Conservation (phyloP, 306 rosid species). For the Ochetophila trinervis region DNA sequence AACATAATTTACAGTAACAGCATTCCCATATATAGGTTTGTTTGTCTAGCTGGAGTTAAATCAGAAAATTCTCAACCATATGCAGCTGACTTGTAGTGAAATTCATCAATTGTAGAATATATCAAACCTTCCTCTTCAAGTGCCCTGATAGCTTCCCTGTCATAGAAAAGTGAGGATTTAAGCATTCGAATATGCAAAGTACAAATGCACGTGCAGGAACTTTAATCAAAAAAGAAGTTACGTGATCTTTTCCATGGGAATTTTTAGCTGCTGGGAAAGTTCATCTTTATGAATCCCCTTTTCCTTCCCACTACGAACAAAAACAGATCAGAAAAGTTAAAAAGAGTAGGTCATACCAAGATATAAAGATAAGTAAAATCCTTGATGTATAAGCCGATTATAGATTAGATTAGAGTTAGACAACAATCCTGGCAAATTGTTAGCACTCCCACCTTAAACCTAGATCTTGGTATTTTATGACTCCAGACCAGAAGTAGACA, state of each 20-base stretch:
- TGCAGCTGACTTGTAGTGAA: constrained; percentile 77
- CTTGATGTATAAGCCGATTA: neutral
- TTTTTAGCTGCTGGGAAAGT: constrained; percentile 63
- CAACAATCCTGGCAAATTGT: no score
- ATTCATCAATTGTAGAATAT: constrained; percentile 87
- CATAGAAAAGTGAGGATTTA: constrained; percentile 12
- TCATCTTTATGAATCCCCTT: constrained; percentile 74
- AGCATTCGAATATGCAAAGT: neutral
- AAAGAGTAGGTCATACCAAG: neutral
- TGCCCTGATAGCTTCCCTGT: constrained; percentile 66
- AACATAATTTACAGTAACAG: constrained; percentile 2
- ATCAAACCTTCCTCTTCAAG: constrained; percentile 80
- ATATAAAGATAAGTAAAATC: neutral
- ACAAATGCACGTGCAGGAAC: neutral
- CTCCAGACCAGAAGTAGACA: no score
- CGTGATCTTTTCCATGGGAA: constrained; percentile 76
- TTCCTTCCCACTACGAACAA: constrained; percentile 56
- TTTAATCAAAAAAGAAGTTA: constrained; percentile 23
- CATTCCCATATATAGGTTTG: neutral
- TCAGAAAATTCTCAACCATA: constrained; percentile 8
- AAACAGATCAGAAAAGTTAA: constrained; percentile 3
- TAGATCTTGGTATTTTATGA: no score
- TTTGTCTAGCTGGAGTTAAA: neutral
- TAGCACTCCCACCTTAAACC: no score
- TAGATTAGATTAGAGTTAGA: no score